Conservation (phyloP, 371 early-diverging fungal genomes). For the Actinomucor elegans region DNA sequence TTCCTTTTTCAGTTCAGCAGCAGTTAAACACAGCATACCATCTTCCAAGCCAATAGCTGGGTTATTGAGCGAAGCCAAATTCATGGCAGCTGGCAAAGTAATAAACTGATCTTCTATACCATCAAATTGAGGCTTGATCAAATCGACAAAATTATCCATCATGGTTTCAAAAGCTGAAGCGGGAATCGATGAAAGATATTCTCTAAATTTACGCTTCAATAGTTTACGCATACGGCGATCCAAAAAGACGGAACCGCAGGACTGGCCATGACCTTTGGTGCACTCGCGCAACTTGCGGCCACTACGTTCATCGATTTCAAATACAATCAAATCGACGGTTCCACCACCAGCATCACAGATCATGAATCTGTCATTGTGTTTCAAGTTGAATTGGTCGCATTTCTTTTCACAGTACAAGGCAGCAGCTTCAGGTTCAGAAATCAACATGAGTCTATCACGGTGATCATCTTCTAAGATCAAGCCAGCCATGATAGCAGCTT, state of each 20-base stretch:
- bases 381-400: slow-evolving; percentile 48
- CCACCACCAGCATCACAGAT: slow-evolving; percentile 56
- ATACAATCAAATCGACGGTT: slow-evolving; percentile 39
- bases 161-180: slow-evolving; percentile 58
- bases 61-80: slow-evolving; percentile 17
- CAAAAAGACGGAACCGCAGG: slow-evolving; percentile 59
- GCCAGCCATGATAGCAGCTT: slow-evolving; percentile 47
- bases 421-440: slow-evolving; percentile 55
- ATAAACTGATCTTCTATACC: slow-evolving; percentile 57
- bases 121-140: slow-evolving; percentile 62
- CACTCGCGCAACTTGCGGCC: slow-evolving; percentile 52
- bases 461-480: slow-evolving; percentile 40
- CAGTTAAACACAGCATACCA: slow-evolving; percentile 55
- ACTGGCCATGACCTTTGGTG: slow-evolving; percentile 62
- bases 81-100: slow-evolving; percentile 25
- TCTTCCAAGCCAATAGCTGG: slow-evolving; percentile 56
- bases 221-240: slow-evolving; percentile 62
- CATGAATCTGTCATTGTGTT: slow-evolving; percentile 49
- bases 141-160: slow-evolving; percentile 58
- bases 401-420: slow-evolving; percentile 56
- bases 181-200: slow-evolving; percentile 51
- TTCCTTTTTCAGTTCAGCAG: slow-evolving; percentile 53
- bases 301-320: slow-evolving; percentile 39
- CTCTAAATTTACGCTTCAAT: slow-evolving; percentile 54
- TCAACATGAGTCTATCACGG: slow-evolving; percentile 44